Evolutionary conservation across 805 yeast genomes (phyloP), one percentile per base, ranked within the genome.

Genomic region (Starmerella sirachaensis): DNA sequence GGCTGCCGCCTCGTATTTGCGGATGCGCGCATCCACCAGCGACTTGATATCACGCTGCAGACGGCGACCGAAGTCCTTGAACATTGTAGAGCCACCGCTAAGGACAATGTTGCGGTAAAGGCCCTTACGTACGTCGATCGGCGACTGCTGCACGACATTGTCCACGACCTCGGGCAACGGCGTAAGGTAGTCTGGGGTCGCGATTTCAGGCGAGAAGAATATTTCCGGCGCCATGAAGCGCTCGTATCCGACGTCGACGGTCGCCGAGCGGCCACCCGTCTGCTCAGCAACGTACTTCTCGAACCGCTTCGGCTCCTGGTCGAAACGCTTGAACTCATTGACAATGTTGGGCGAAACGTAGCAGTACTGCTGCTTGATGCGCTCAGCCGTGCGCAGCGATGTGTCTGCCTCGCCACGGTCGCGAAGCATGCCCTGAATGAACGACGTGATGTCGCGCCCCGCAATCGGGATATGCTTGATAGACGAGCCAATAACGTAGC

Each of bases 171-270:
- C 76, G 29, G 99, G 98, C 45, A 91, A 70, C 21, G 99, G 99
- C 2, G 95, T 91, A 52, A 91, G 65, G 67, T 80, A 91, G 60
- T 91, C 97, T 7, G 94, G 76, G 4, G 94, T 80, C 34, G 93
- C 93, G 54, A 91, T 91, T 61, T 91, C 99, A 11, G 98, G 98
- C 57, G 82, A 85, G 73, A 91, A 91, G 64, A 91, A 91, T 54
- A 91, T 86, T 61, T 91, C 99, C n/a, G 98, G 97, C 1, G 98
- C 99, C 59, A 91, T 71, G 61, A 91, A 91, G 51, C 97, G 72
- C 65, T 91, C 99, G 61, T 91, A 91, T 38, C 97, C 99, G 43
- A 91, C 91, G 60, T 91, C 98, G 46, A 91, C 91, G 24, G 64
- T 59, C 41, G 71, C 74, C 50, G 68, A 66, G 40, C 70, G 69